Evolutionary conservation across 1,139 yeast genomes (phyloP).

Genomic region (Debaryomyces robertsiae): DNA sequence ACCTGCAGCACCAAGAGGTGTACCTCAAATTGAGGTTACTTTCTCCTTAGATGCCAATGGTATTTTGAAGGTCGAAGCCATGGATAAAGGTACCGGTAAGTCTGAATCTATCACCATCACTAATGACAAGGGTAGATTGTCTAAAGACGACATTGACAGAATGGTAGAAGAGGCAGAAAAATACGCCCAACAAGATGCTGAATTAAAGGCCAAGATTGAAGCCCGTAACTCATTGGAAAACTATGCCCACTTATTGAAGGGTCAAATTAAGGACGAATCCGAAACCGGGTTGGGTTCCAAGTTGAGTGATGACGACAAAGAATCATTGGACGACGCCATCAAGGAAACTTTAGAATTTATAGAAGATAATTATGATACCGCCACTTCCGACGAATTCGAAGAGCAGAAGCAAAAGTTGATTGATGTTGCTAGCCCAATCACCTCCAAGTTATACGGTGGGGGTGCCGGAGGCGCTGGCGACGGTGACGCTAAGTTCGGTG

Average conservation of each 20-base stretch:
- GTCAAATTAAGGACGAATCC: slow-evolving; percentile 63
- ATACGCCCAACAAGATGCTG: slow-evolving; percentile 85
- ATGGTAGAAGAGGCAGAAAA: slow-evolving; percentile 95
- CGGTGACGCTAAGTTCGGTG: slow-evolving; percentile 46
- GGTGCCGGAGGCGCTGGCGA: slow-evolving; percentile 53
- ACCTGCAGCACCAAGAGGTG: slow-evolving; percentile 55
- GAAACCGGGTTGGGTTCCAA: slow-evolving; percentile 71
- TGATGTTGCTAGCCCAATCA: slow-evolving; percentile 87
- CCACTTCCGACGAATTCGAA: slow-evolving; percentile 89
- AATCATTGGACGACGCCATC: slow-evolving; percentile 83
- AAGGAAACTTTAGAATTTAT: slow-evolving; percentile 88
- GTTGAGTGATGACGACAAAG: slow-evolving; percentile 90
- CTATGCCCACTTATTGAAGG: slow-evolving; percentile 47
- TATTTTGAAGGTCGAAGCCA: slow-evolving; percentile 49
- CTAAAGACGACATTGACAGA: slow-evolving; percentile 89
- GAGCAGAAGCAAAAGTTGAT: slow-evolving; percentile 89
- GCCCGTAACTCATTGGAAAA: slow-evolving; percentile 54
- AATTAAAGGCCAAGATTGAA: slow-evolving; percentile 77
- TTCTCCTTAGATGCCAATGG: slow-evolving; percentile 52
- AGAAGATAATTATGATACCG: slow-evolving; percentile 84
- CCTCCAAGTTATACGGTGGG: slow-evolving; percentile 82
- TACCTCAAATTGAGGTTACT: slow-evolving; percentile 51
- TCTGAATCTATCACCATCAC: slow-evolving; percentile 92
- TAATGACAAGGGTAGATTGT: slow-evolving; percentile 95
- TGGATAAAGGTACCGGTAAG: slow-evolving; percentile 60